phyloP scores from a whole-genome alignment of 306 rosid species.

The Citrullus mucosospermus region DNA sequence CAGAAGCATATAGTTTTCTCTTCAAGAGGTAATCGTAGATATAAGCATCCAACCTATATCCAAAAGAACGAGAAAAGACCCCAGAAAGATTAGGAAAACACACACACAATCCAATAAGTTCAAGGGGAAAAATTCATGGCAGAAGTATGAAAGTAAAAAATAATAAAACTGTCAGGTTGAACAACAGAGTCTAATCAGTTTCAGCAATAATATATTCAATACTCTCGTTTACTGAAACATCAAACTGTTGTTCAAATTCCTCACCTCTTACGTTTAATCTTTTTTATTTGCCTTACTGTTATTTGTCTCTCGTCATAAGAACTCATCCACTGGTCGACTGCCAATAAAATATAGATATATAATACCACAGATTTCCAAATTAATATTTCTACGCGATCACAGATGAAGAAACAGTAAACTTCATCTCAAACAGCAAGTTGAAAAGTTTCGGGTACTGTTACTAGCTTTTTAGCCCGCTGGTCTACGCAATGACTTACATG shows the following conservation, averaged over 20 bases:
- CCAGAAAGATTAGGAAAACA: neutral
- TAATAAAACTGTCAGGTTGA: neutral
- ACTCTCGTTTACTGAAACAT: neutral
- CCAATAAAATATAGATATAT: neutral
- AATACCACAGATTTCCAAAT: neutral
- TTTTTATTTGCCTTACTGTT: neutral
- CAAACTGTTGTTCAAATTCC: neutral
- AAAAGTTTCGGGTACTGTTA: neutral
- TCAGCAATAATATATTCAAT: neutral
- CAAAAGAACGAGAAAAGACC: neutral
- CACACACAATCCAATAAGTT: neutral
- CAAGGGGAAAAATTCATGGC: neutral
- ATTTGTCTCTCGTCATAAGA: neutral
- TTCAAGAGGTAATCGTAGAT: slow-evolving; percentile 57
- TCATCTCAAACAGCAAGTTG: neutral
- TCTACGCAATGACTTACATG: neutral
- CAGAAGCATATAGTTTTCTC: slow-evolving; percentile 52
- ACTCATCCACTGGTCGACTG: neutral
- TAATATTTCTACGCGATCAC: neutral
- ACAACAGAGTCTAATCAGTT: neutral
- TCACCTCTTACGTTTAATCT: neutral
- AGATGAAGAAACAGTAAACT: neutral
- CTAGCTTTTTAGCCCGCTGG: neutral
- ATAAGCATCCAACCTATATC: slow-evolving; percentile 58
- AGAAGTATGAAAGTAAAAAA: neutral